Conservation (phyloP, 2,329 filamentous ascomycete genomes). For the Clarireedia paspali region DNA sequence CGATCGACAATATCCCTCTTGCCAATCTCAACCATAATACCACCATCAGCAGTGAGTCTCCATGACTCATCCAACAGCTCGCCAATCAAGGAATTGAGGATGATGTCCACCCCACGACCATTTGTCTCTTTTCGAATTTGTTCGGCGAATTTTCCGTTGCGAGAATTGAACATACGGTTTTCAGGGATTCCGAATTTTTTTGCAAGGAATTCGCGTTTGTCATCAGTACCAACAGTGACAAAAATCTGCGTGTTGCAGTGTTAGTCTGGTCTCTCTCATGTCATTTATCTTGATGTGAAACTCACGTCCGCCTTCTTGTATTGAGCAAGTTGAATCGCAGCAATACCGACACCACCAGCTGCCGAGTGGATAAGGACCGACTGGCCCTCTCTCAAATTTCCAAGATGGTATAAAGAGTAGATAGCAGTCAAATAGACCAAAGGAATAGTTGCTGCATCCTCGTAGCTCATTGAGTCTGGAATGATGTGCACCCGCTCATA, state of each 20-base stretch:
- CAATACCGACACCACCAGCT: constrained; percentile 27
- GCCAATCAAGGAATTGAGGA: constrained; percentile 24
- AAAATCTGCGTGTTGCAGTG: constrained; percentile 29
- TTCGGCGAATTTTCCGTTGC: background rate
- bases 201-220: background rate
- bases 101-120: constrained; percentile 23
- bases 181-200: background rate
- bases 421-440: constrained; percentile 24
- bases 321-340: constrained; percentile 26
- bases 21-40: constrained; percentile 22
- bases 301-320: background rate
- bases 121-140: background rate
- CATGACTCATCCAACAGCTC: constrained; percentile 26
- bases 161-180: background rate
- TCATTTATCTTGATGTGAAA: background rate
- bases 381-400: constrained; percentile 17
- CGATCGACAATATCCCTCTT: constrained; percentile 16
- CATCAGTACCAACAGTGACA: constrained; percentile 14
- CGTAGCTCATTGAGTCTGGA: constrained; percentile 31
- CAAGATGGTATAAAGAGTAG: constrained; percentile 11
- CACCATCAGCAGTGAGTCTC: constrained; percentile 29
- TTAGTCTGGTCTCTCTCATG: no score
- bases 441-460: constrained; percentile 34
- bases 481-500: constrained; percentile 24
- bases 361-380: constrained; percentile 28